Percentiles rank a stretch among this genome's conserved stretches.
Conservation (phyloP, 768 basidiomycete species). For the Hydnomerulius pinastri region DNA sequence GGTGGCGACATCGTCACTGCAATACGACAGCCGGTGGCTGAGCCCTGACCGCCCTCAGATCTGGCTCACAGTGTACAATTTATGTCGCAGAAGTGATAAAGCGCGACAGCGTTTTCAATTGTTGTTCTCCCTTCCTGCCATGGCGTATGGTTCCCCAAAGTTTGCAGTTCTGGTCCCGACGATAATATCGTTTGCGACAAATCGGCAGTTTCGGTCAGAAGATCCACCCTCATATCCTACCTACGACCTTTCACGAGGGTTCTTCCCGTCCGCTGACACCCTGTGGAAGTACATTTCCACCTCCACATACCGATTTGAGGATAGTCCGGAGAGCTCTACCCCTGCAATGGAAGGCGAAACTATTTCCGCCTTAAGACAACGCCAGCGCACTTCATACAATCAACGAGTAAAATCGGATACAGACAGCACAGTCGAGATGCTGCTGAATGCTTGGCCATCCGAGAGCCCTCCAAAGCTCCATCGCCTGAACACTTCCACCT, state of each 20-base stretch:
- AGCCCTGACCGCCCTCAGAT: slow-evolving; percentile 7
- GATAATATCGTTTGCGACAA: slow-evolving; percentile 26
- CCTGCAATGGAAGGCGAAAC: neutral
- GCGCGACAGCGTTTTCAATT: slow-evolving; percentile 15
- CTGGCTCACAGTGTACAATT: no score
- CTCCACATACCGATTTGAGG: neutral
- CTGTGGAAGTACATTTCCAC: neutral
- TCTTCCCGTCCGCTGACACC: neutral
- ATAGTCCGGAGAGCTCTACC: slow-evolving; percentile 3
- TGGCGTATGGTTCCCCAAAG: slow-evolving; percentile 23
- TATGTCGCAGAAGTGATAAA: slow-evolving; percentile 15
- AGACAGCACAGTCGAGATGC: neutral
- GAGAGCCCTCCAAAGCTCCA: neutral
- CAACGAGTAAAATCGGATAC: neutral
- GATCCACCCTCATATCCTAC: slow-evolving; percentile 1
- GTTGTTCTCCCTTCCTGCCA: slow-evolving; percentile 24
- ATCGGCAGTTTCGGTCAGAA: slow-evolving; percentile 5
- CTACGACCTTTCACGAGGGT: slow-evolving; percentile 1
- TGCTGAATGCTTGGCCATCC: slow-evolving; percentile 11
- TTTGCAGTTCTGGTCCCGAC: slow-evolving; percentile 17
- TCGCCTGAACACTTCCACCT: neutral
- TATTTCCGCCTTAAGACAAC: neutral
- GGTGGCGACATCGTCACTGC: neutral
- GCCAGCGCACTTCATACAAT: neutral
- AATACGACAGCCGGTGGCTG: slow-evolving; percentile 18